Conservation (phyloP, 2,329 filamentous ascomycete genomes). For the Arthrinium puccinioides region DNA sequence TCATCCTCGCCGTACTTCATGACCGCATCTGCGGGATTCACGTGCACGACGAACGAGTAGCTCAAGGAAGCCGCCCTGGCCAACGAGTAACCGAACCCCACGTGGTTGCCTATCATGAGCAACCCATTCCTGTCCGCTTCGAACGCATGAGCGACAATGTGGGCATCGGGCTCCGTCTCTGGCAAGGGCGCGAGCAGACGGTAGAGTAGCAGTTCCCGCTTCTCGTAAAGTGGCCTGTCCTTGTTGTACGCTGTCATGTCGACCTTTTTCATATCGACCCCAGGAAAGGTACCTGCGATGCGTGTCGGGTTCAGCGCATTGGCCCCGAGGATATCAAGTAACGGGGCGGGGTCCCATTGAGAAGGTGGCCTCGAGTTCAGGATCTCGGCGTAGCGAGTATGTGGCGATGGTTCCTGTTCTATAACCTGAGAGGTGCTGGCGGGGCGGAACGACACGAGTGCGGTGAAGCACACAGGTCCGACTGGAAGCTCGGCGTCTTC, state of each 20-base stretch:
- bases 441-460: slow-evolving; percentile 45
- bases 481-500: slow-evolving; percentile 31
- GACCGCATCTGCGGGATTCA: slow-evolving; percentile 38
- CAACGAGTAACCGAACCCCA: slow-evolving; percentile 36
- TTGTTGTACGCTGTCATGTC: slow-evolving; percentile 41
- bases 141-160: slow-evolving; percentile 42
- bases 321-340: slow-evolving; percentile 35
- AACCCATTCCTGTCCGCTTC: slow-evolving; percentile 47
- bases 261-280: slow-evolving; percentile 47
- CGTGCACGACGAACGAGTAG: slow-evolving; percentile 46
- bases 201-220: slow-evolving; percentile 42
- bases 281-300: slow-evolving; percentile 37
- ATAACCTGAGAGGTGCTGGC: slow-evolving; percentile 27
- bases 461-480: slow-evolving; percentile 39
- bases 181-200: slow-evolving; percentile 37
- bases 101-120: slow-evolving; percentile 41
- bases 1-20: slow-evolving; percentile 31
- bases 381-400: slow-evolving; percentile 34
- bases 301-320: slow-evolving; percentile 27
- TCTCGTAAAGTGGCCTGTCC: slow-evolving; percentile 32
- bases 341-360: slow-evolving; percentile 38
- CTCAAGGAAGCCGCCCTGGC: slow-evolving; percentile 38
- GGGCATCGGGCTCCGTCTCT: slow-evolving; percentile 31
- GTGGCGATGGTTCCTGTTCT: slow-evolving; percentile 32
- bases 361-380: slow-evolving; percentile 27